These are phyloP conservation scores for Phtheirospermum japonicum DNA, from an alignment of 257 asterid genomes.

Conservation along the genomic window DNA sequence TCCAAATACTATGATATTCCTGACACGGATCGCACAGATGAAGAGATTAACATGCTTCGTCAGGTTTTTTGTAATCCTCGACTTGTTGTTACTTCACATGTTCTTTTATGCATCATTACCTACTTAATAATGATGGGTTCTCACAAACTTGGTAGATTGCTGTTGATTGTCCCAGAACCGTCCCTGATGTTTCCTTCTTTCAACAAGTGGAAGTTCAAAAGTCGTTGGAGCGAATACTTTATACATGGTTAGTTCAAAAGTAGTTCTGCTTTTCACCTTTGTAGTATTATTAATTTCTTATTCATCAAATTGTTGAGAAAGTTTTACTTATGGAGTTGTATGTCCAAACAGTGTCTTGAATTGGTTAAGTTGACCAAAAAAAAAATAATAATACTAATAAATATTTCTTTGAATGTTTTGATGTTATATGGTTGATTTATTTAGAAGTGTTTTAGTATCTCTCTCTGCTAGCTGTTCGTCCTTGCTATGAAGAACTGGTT, in stretches of 20 bases:
- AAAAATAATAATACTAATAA: no score
- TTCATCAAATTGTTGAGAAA: no score
- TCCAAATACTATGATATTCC: constrained; percentile 82
- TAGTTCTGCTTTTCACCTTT: no score
- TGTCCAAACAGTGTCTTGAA: no score
- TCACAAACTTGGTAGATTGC: constrained; percentile 52
- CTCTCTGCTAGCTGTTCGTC: no score
- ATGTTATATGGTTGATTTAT: no score
- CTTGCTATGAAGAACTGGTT: no score
- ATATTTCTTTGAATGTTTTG: no score
- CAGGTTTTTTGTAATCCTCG: constrained; percentile 55
- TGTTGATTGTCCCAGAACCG: constrained; percentile 98
- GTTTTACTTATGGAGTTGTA: no score
- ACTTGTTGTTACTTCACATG: constrained; percentile 18
- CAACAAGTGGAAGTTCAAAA: constrained; percentile 87
- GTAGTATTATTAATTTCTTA: no score
- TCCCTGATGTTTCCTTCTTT: constrained; percentile 87
- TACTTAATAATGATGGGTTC: constrained; percentile 25
- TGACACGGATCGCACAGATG: constrained; percentile 88
- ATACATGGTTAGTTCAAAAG: constrained; percentile 83
- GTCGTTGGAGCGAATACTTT: constrained; percentile 91
- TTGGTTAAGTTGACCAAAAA: no score
- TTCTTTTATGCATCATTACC: constrained; percentile 1
- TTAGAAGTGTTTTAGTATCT: no score
- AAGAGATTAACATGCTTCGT: constrained; percentile 92